These are phyloP conservation scores for Mycena haematopus DNA, from an alignment of 768 basidiomycete species.

Conservation along the genomic window DNA sequence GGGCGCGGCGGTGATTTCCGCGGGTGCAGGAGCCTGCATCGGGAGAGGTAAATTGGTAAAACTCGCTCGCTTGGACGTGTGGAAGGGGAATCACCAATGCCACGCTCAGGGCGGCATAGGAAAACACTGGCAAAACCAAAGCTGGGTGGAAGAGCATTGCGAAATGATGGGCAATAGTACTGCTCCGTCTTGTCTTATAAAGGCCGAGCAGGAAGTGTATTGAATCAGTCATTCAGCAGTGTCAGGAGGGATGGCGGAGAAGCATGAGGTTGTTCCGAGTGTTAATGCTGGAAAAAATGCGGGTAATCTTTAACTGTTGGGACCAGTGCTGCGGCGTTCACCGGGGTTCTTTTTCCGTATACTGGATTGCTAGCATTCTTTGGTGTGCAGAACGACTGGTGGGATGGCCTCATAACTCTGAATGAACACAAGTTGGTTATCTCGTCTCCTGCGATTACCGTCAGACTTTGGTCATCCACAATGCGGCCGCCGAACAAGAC, in stretches of 20 bases:
- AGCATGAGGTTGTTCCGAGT: not conserved
- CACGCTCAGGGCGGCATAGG: not conserved
- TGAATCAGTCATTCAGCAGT: not conserved
- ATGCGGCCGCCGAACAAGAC: too few relatives aligned
- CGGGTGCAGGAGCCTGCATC: not conserved
- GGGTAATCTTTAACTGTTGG: not conserved
- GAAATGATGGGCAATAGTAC: not conserved
- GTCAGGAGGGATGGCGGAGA: not conserved
- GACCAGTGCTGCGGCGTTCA: not conserved
- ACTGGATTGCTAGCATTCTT: too few relatives aligned
- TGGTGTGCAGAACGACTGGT: too few relatives aligned
- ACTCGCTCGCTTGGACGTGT: not conserved
- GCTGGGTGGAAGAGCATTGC: slow-evolving; percentile 4
- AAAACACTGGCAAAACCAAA: not conserved
- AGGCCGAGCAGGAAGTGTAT: not conserved
- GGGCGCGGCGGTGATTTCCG: slow-evolving; percentile 11
- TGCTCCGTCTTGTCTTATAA: not conserved
- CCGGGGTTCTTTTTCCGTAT: not conserved
- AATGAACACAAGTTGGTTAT: too few relatives aligned
- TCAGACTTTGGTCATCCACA: too few relatives aligned
- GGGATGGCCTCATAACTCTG: too few relatives aligned
- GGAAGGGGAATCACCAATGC: slow-evolving; percentile 2
- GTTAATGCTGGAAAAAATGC: not conserved
- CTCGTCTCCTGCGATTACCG: too few relatives aligned
- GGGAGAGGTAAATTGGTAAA: not conserved